phyloP scores from a whole-genome alignment of 805 yeast genomes.

The Sugiyamaella valdiviana region DNA sequence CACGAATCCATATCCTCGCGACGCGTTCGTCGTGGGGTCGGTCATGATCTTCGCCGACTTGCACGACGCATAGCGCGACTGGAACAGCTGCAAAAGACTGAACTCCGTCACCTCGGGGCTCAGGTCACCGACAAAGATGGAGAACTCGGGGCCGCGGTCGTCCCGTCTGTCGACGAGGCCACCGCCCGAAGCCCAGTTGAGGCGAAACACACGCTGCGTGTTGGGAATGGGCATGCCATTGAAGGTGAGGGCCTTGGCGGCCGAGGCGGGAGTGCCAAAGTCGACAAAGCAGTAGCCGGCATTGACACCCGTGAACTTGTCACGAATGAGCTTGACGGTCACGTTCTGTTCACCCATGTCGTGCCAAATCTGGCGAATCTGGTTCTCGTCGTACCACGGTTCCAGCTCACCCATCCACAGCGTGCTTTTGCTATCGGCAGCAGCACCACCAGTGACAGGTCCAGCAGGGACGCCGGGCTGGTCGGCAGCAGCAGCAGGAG shows the following conservation, averaged over 20 bases:
- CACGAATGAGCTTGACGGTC: slow-evolving; percentile 67
- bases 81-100: slow-evolving; percentile 58
- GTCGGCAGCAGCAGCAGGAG: not conserved
- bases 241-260: slow-evolving; percentile 56
- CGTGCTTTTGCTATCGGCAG: slow-evolving; percentile 28
- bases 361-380: slow-evolving; percentile 64
- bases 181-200: slow-evolving; percentile 76
- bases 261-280: slow-evolving; percentile 54
- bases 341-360: slow-evolving; percentile 51
- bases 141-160: slow-evolving; percentile 42
- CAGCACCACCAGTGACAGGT: not conserved
- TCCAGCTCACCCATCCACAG: slow-evolving; percentile 82
- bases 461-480: not conserved
- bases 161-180: slow-evolving; percentile 28
- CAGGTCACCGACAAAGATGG: slow-evolving; percentile 83
- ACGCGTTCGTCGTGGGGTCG: slow-evolving; percentile 61
- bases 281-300: slow-evolving; percentile 81
- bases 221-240: slow-evolving; percentile 70
- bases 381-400: slow-evolving; percentile 71
- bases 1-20: slow-evolving; percentile 90
- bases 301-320: slow-evolving; percentile 41
- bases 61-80: slow-evolving; percentile 63
- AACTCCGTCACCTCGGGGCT: slow-evolving; percentile 67
- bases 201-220: slow-evolving; percentile 50
- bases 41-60: slow-evolving; percentile 71